Base-by-base conservation (phyloP, 495 filamentous ascomycete species). In the Rhypophila decipiens region DNA sequence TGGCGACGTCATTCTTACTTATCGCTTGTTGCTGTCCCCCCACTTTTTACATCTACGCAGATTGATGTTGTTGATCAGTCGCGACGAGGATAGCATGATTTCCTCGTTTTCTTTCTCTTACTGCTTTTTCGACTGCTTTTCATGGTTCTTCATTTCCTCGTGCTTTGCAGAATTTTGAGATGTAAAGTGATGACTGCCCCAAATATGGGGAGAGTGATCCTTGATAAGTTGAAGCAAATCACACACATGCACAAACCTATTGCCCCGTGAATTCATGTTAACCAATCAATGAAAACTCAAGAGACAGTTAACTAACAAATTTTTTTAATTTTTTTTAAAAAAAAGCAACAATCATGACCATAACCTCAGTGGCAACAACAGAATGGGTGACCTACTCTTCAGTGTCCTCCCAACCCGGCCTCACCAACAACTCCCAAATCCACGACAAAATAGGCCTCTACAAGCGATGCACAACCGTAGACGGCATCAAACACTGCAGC, bases 331-430 rank as follows among this genome's bases (percentile, higher is more conserved):
- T 18, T 11, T 11, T 11, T 39, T 5, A 18, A 7, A 19, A 24
- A 34, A 39, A 44, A 95, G 90, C 87, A 31, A 87, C 85, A 33
- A 80, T 74, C 15, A 72, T 95, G 59, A 94, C 88, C 18, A 67
- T 97, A 29, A 71, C 79, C 21, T 75, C 85, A 24, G 87, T 91
- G 57, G 61, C 84, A 36, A 70, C 85, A 22, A 88, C 91, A 0
- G 74, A 77, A 56, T 97, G 91, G 91, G 72, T 95, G 45, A 80
- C 78, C 44, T 91, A 84, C 69, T 71, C 80, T n/a, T n/a, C n/a
- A n/a, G 44, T 82, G 79, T 40, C 69, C 76, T 38, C 72, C 79
- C 37, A 48, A 69, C 44, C 57, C 62, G 34, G 74, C 68, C 48
- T 57, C n/a, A n/a, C n/a, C n/a, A n/a, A n/a, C n/a, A n/a, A n/a